A percentile compares a stretch with the other conserved stretches of the same genome.
phyloP scores from a whole-genome alignment of 768 basidiomycete species.

The Tremella fuciformis region DNA sequence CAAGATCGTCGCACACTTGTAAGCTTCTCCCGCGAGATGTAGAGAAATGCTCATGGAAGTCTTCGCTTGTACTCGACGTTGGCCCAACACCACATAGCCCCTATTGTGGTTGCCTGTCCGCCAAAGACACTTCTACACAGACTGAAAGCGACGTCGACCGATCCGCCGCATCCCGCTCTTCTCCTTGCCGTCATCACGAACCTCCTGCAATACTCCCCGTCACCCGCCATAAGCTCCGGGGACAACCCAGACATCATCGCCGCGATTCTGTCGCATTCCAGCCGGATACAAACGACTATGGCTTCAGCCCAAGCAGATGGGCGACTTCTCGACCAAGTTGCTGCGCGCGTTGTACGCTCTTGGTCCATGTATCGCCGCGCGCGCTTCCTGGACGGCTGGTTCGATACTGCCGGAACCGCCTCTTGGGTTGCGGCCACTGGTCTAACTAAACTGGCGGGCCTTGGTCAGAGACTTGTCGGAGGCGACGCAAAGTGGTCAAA shows the following conservation, averaged over 20 bases:
- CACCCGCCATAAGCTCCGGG: constrained; percentile 6
- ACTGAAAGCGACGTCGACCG: constrained; percentile 12
- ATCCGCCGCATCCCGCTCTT: constrained; percentile 22
- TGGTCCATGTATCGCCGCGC: constrained; percentile 12
- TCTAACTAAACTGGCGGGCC: constrained; percentile 26
- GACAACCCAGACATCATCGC: constrained; percentile 5
- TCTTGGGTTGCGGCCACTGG: constrained; percentile 21
- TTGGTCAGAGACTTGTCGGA: constrained; percentile 18
- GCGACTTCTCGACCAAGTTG: constrained; percentile 31
- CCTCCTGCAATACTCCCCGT: constrained; percentile 16
- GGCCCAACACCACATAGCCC: constrained; percentile 9
- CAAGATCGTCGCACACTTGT: constrained; percentile 39
- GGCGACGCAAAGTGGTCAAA: constrained; percentile 5
- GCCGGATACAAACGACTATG: not conserved
- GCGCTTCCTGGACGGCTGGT: constrained; percentile 31
- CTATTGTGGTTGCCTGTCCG: constrained; percentile 15
- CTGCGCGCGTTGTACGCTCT: constrained; percentile 19
- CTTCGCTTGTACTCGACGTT: constrained; percentile 27
- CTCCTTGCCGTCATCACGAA: constrained; percentile 20
- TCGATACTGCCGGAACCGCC: constrained; percentile 12
- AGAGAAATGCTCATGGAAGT: not conserved
- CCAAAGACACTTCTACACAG: constrained; percentile 23
- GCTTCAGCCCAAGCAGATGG: constrained; percentile 23
- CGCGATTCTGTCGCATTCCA: constrained; percentile 10
- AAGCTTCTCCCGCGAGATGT: constrained; percentile 9